Base-by-base conservation (phyloP, 352 stramenopile genomes). In the Pythium angustatum region DNA sequence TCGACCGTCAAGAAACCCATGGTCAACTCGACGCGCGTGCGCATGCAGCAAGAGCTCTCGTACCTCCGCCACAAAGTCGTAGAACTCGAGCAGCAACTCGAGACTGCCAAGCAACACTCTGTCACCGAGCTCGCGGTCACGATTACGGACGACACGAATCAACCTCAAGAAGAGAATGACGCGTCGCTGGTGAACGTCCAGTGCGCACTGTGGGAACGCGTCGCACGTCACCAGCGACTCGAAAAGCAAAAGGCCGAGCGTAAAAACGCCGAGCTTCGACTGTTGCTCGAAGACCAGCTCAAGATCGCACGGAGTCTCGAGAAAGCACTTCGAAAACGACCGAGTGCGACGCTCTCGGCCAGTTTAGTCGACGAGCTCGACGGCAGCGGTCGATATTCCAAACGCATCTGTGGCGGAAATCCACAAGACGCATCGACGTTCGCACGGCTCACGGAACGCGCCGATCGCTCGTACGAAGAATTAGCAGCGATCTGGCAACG, bases 11-110 rank as follows among this genome's bases (percentile, higher is more conserved):
- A 51, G 48, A 67, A 62, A 38, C 75, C 75, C 6, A 75, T 79
- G 70, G 69, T 80, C 53, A 88, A 85, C 65, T 79, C 76, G 31
- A 85, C 77, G 15, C 73, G 78, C 24, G 73, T 70, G 64, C 69
- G 76, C 26, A 78, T 83, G 62, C 82, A 87, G 53, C 64, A 82
- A 48, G 80, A 89, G 66, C 58, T 89, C 15, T 63, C 54, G 31
- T 87, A 85, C 51, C 68, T 89, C 14, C 72, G 78, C 11, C 21
- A 64, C 14, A 79, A 79, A 56, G 80, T 85, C 24, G 56, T 68
- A 17, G 65, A 72, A 24, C 60, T 88, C 26, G 76, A 88, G 50
- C 21, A 57, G 15, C 55, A 85, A 52, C 65, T 88, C 41, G 45
- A 5, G 31, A 55, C 49, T 6, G 38, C 59, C 31, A 54, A 62